Evolutionary conservation across 169 alveolate species (phyloP).

Genomic region (Plasmodium berghei): DNA sequence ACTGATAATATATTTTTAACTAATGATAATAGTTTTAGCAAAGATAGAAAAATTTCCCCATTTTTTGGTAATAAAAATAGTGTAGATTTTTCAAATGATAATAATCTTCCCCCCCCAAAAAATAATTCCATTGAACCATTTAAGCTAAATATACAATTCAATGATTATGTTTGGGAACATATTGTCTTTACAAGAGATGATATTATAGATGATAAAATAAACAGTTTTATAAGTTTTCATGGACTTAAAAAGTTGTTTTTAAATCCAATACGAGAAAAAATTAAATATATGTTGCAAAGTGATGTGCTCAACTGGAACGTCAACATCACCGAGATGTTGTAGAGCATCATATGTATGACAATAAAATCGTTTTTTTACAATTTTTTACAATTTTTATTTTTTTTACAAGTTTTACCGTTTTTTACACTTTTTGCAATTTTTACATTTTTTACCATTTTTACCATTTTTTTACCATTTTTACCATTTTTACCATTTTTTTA

Average conservation of each 20-base stretch:
- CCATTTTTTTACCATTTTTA: not conserved
- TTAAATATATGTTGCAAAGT: conserved; percentile 45
- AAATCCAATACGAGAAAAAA: conserved; percentile 43
- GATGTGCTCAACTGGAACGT: conserved; percentile 33
- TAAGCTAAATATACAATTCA: conserved; percentile 56
- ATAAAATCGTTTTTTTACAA: not conserved
- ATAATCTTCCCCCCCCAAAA: too few relatives aligned
- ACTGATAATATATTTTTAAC: conserved; percentile 8
- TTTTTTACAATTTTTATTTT: not conserved
- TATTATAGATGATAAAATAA: conserved; percentile 44
- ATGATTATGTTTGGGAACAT: conserved; percentile 28
- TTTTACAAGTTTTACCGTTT: not conserved
- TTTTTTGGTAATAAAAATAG: conserved; percentile 56
- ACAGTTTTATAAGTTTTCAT: conserved; percentile 22
- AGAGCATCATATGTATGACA: not conserved
- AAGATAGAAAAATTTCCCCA: conserved; percentile 65
- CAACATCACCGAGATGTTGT: conserved; percentile 53
- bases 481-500: too few relatives aligned
- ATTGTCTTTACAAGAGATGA: conserved; percentile 44
- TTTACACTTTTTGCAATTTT: too few relatives aligned
- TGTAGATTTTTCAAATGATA: conserved; percentile 9
- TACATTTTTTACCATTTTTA: too few relatives aligned
- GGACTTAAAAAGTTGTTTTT: conserved; percentile 42
- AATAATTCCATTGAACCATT: not conserved
- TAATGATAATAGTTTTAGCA: conserved; percentile 14